Conservation (phyloP, 2,329 filamentous ascomycete genomes). For the Aschersonia sp. region DNA sequence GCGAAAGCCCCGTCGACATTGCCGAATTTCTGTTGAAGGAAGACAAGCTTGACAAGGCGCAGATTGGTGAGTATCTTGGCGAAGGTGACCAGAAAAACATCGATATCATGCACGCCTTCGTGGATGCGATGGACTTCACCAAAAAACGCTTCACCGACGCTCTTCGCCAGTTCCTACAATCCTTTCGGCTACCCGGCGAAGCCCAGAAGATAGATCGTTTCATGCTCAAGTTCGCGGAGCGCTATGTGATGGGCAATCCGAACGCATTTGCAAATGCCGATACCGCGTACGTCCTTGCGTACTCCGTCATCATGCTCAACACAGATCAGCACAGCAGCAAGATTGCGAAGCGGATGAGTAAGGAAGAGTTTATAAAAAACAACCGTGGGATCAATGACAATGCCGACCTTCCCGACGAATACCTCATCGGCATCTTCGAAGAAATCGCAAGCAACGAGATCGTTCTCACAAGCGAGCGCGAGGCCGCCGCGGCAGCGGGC, state of each 20-base stretch:
- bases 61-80: conserved; percentile 86
- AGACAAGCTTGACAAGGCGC: conserved; percentile 77
- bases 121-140: conserved; percentile 86
- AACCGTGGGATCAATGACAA: conserved; percentile 97
- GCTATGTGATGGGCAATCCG: conserved; percentile 87
- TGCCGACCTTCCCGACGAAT: conserved; percentile 83
- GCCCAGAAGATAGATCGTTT: conserved; percentile 98
- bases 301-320: conserved; percentile 94
- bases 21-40: conserved; percentile 70
- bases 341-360: conserved; percentile 75
- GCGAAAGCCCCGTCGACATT: conserved; percentile 66
- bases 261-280: conserved; percentile 97
- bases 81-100: conserved; percentile 90
- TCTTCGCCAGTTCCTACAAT: conserved; percentile 79
- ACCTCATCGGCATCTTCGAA: conserved; percentile 77
- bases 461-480: conserved; percentile 81
- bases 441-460: conserved; percentile 90
- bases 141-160: conserved; percentile 89
- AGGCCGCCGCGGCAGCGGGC: conserved; percentile 72
- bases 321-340: conserved; percentile 90
- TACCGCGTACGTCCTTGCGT: conserved; percentile 89
- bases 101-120: conserved; percentile 96
- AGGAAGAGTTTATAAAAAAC: conserved; percentile 97
- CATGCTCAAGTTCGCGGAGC: conserved; percentile 97
- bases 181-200: conserved; percentile 88